Evolutionary conservation across 2,329 filamentous ascomycete species (phyloP).

Genomic region (Ceratocystis harringtonii): DNA sequence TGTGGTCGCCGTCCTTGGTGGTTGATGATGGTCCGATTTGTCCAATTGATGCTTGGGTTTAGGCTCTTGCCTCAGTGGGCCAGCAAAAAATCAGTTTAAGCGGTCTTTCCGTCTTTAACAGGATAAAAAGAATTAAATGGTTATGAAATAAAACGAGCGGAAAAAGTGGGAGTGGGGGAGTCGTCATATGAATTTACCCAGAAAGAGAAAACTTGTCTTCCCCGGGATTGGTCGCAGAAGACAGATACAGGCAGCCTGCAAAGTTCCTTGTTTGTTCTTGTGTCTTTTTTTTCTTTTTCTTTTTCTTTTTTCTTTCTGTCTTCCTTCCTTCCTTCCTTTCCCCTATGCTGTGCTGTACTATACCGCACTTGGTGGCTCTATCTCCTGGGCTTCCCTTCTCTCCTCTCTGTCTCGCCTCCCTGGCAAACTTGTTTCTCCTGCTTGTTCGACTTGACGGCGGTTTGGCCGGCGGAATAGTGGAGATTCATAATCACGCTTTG

Average conservation of each 20-base stretch:
- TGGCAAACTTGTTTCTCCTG: not conserved
- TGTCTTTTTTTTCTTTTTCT: not conserved
- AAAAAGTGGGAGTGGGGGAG: not conserved
- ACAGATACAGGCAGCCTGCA: not conserved
- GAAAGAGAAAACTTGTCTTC: not conserved
- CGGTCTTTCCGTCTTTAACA: constrained; percentile 1
- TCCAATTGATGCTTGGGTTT: not conserved
- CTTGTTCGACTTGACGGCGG: constrained; percentile 33
- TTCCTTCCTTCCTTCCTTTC: not conserved
- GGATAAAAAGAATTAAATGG: not conserved
- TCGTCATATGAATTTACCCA: constrained; percentile 1
- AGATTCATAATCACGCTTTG: not conserved
- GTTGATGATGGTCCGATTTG: not conserved
- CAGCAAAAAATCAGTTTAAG: not conserved
- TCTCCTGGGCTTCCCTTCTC: not conserved
- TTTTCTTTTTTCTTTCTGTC: not conserved
- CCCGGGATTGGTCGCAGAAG: not conserved
- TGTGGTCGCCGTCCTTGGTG: not conserved
- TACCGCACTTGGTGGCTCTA: too few relatives aligned
- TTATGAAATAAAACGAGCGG: not conserved
- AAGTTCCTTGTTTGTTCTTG: not conserved
- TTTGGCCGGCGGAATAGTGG: constrained; percentile 44
- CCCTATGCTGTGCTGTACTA: not conserved
- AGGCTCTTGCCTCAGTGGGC: not conserved
- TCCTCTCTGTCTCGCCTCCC: not conserved